Conservation (phyloP, 495 filamentous ascomycete species). For the Evernia prunastri region DNA sequence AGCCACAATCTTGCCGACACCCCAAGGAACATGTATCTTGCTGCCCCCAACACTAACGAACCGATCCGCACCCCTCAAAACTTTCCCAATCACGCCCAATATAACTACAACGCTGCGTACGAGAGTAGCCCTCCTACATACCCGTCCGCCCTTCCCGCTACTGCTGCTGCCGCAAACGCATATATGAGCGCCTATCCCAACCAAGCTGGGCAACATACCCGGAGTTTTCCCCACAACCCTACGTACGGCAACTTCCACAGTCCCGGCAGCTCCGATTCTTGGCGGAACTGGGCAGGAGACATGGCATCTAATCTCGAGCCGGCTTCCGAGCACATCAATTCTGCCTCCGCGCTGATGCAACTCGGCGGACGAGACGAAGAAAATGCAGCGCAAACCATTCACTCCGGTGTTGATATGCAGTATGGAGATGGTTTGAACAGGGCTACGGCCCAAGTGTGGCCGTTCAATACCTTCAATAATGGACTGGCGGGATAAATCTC, state of each 20-base stretch:
- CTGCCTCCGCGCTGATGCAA: slow-evolving; percentile 28
- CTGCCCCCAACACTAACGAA: slow-evolving; percentile 6
- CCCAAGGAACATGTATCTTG: not conserved
- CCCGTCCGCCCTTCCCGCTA: slow-evolving; percentile 15
- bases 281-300: slow-evolving; percentile 30
- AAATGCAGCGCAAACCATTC: not conserved
- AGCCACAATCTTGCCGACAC: slow-evolving; percentile 4
- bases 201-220: slow-evolving; percentile 11
- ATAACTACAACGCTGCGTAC: slow-evolving; percentile 19
- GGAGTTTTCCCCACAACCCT: not conserved
- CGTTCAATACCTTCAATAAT: not conserved
- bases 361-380: slow-evolving; percentile 23
- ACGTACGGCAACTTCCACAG: slow-evolving; percentile 9
- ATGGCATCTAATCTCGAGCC: slow-evolving; percentile 24
- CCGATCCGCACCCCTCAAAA: slow-evolving; percentile 1
- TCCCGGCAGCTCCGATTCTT: slow-evolving; percentile 23
- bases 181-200: slow-evolving; percentile 16
- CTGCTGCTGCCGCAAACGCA: slow-evolving; percentile 17
- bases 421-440: slow-evolving; percentile 1
- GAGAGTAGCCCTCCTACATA: slow-evolving; percentile 11
- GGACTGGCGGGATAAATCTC: not conserved
- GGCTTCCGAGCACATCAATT: slow-evolving; percentile 25
- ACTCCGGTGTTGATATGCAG: not conserved
- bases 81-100: slow-evolving; percentile 20
- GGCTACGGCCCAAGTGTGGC: slow-evolving; percentile 11